Evolutionary conservation across 495 filamentous ascomycete species (phyloP), one percentile per base, ranked within the genome.

Genomic region (Sabuloglossum arenarium): DNA sequence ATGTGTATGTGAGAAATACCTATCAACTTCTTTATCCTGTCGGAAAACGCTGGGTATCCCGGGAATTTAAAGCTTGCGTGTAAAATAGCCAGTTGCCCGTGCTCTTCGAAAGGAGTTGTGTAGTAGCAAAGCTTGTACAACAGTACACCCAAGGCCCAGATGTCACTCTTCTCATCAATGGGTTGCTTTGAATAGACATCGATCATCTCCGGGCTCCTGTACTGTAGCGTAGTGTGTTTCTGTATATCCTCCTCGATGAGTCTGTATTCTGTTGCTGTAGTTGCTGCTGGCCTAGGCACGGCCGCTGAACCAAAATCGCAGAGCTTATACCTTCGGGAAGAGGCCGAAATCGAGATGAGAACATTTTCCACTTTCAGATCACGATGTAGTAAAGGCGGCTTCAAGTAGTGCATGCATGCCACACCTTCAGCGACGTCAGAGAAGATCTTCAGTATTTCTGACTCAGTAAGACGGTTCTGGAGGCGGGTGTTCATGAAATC

Each of bases 401-500:
- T 93, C 51, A 98, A 80, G 66, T 98, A 97, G 65, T 98, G 91
- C 91, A 98, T 96, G 67, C 88, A 95, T 34, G 91, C 91, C 53
- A 98, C 91, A 37, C 91, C 91, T 68, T 97, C 88, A 21, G 91
- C 81, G 30, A 94, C 85, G 66, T 97, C 91, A 16, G 85, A 80
- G 69, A 98, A 96, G 65, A 98, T 98, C 68, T 91, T 85, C 58
- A 98, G 73, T 58, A 98, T 88, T 71, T 98, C 91, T 37, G 93
- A 89, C 72, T 98, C 91, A 46, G 89, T 98, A 66, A 98, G 75
- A 43, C 91, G 86, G 66, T 97, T 86, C 69, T 97, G 91, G 59
- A 98, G 71, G 31, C 91, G 80, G 37, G 91, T 98, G 69, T 98
- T 98, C 91, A 98, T 98, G 69, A 97, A 98, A 70, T 98, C 91